phyloP scores from a whole-genome alignment of 1,284 basidiomycete genomes.

The Papiliotrema fonsecae region DNA sequence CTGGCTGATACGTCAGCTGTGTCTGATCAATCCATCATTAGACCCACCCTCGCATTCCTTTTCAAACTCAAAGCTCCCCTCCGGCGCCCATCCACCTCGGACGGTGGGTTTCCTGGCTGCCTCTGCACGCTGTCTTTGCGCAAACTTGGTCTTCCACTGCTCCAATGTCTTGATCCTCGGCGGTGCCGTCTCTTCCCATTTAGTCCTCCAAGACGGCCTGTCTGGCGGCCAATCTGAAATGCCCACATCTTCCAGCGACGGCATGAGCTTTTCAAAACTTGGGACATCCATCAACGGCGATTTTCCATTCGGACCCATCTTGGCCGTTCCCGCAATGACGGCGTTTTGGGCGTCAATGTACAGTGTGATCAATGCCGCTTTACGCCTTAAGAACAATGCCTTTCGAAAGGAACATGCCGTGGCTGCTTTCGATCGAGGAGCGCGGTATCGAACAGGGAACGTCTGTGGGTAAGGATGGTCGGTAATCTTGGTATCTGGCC shows the following conservation, averaged over 20 bases:
- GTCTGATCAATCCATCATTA: neutral
- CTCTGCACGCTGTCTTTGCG: constrained; percentile 17
- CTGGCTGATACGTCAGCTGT: constrained; percentile 19
- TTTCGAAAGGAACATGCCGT: constrained; percentile 15
- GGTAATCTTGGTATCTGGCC: neutral
- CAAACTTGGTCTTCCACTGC: constrained; percentile 24
- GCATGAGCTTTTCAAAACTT: constrained; percentile 29
- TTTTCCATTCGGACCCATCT: neutral
- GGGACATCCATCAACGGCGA: constrained; percentile 19
- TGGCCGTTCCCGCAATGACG: neutral
- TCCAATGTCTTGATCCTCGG: constrained; percentile 12
- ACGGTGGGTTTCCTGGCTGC: constrained; percentile 21
- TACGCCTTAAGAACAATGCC: constrained; percentile 31
- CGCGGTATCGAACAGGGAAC: constrained; percentile 4
- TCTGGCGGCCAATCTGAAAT: constrained; percentile 35
- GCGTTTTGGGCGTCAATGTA: constrained; percentile 36
- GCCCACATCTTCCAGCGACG: constrained; percentile 30
- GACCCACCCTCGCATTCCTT: constrained; percentile 30
- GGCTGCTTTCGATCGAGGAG: constrained; percentile 11
- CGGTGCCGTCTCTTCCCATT: constrained; percentile 3
- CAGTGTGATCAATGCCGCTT: constrained; percentile 34
- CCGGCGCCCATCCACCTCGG: constrained; percentile 43
- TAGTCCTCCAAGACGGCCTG: constrained; percentile 31
- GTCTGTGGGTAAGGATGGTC: neutral
- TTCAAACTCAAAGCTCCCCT: constrained; percentile 47